phyloP scores from a whole-genome alignment of 2,329 filamentous ascomycete genomes.

The Coniella lustricola region DNA sequence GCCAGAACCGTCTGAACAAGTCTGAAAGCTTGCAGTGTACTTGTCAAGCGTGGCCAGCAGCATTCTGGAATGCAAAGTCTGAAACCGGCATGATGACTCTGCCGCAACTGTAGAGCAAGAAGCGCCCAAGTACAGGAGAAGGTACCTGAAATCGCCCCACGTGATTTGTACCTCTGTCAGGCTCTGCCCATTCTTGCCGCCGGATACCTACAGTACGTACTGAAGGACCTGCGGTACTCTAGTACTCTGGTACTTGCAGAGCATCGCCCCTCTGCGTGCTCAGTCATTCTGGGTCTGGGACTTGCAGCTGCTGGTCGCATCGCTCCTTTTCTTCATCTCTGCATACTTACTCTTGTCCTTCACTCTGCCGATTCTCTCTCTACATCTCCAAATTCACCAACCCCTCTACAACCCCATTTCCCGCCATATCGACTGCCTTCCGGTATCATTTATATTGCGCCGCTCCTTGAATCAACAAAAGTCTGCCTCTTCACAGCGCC shows the following conservation, averaged over 20 bases:
- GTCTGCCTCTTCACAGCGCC: conserved; percentile 1
- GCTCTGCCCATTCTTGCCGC: background rate
- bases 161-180: conserved; percentile 14
- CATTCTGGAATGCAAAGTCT: background rate
- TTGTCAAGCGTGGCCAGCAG: background rate
- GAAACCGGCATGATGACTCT: conserved; percentile 3
- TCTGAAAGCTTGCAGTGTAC: background rate
- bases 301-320: conserved; percentile 1
- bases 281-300: background rate
- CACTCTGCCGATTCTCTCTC: background rate
- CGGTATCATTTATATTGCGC: background rate
- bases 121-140: too few relatives aligned
- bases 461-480: background rate
- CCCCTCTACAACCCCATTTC: background rate
- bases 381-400: background rate
- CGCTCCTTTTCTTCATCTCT: conserved; percentile 11
- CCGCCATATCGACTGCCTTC: background rate
- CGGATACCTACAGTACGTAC: background rate
- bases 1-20: background rate
- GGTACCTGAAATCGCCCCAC: conserved; percentile 5
- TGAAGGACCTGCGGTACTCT: too few relatives aligned
- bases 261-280: conserved; percentile 5
- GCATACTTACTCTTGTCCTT: background rate
- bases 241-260: background rate
- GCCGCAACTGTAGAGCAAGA: background rate